A percentile compares a stretch with the other conserved stretches of the same genome.
Conservation (phyloP, 2,329 filamentous ascomycete species). For the Fonsecaea monophora region DNA sequence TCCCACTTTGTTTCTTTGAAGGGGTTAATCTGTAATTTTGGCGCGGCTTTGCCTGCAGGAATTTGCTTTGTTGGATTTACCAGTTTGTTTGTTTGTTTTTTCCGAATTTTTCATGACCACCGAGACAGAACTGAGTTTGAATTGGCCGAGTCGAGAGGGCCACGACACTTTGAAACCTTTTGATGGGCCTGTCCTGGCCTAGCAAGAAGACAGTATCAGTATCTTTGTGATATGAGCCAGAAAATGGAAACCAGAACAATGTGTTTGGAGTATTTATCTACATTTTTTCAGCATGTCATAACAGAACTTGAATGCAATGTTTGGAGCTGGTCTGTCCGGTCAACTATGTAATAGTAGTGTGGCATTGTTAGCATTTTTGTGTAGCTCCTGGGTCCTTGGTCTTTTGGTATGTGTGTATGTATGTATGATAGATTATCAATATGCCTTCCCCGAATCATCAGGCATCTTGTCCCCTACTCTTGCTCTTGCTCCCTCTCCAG, state of each 20-base stretch:
- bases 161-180: neutral
- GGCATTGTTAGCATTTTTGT: no score
- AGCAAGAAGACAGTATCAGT: neutral
- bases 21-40: slow-evolving; percentile 19
- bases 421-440: no score
- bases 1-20: neutral
- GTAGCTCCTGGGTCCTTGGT: no score
- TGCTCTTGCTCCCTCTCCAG: neutral
- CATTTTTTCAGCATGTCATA: neutral
- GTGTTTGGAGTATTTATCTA: neutral
- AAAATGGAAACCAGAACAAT: slow-evolving; percentile 2
- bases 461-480: neutral
- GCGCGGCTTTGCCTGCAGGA: slow-evolving; percentile 1
- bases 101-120: neutral
- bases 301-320: neutral
- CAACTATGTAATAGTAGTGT: no score
- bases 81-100: neutral
- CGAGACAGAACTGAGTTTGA: neutral
- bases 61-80: neutral
- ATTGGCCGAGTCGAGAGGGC: neutral
- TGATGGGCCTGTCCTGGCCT: neutral
- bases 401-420: no score
- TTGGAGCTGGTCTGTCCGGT: no score
- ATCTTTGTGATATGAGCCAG: neutral
- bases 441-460: neutral